Evolutionary conservation across 2,329 filamentous ascomycete species (phyloP).

Genomic region (Parasarocladium wereldwijsianum): DNA sequence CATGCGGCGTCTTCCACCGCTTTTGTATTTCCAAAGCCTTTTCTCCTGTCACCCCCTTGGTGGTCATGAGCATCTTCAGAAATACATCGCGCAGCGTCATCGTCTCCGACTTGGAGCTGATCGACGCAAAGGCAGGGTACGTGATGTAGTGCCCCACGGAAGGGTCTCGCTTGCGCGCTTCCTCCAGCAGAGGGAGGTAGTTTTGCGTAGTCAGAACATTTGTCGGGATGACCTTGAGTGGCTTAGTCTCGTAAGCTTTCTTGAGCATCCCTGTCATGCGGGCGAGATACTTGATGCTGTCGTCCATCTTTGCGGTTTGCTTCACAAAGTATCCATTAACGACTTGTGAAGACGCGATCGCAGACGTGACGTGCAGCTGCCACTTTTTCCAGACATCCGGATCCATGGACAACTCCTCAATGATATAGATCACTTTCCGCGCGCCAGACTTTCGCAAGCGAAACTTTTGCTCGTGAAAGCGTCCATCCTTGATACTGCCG

Average conservation of each 20-base stretch:
- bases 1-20: slow-evolving; percentile 59
- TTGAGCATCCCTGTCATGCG: slow-evolving; percentile 57
- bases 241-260: slow-evolving; percentile 43
- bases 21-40: slow-evolving; percentile 69
- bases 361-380: slow-evolving; percentile 53
- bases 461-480: slow-evolving; percentile 77
- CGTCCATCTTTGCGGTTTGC: slow-evolving; percentile 59
- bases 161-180: slow-evolving; percentile 38
- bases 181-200: slow-evolving; percentile 48
- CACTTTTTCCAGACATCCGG: slow-evolving; percentile 37
- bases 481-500: slow-evolving; percentile 67
- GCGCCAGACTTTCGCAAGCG: slow-evolving; percentile 57
- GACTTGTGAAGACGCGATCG: slow-evolving; percentile 64
- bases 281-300: slow-evolving; percentile 62
- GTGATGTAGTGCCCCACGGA: slow-evolving; percentile 44
- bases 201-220: slow-evolving; percentile 46
- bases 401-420: slow-evolving; percentile 57
- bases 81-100: slow-evolving; percentile 62
- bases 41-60: slow-evolving; percentile 57
- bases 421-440: slow-evolving; percentile 63
- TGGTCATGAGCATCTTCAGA: slow-evolving; percentile 79
- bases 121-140: slow-evolving; percentile 55
- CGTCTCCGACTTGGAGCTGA: slow-evolving; percentile 61
- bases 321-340: slow-evolving; percentile 71
- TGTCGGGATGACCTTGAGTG: slow-evolving; percentile 52